A percentile compares a stretch with the other conserved stretches of the same genome.
Conservation (phyloP, 1,284 basidiomycete species). For the Mixia osmundae region DNA sequence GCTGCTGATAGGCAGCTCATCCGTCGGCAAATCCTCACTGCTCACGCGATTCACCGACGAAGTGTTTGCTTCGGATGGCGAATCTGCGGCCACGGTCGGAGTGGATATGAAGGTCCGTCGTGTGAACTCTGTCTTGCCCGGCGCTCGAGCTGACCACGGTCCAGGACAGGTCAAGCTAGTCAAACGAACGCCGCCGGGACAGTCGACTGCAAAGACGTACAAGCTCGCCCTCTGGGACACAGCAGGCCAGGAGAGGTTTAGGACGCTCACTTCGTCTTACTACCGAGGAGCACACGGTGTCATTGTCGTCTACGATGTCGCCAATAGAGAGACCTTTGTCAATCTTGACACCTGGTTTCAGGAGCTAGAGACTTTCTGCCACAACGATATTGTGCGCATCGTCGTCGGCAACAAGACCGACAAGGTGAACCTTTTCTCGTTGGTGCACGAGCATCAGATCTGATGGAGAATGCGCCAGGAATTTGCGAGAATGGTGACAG, state of each 20-base stretch:
- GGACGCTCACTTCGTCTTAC: slow-evolving; percentile 74
- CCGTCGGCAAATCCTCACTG: slow-evolving; percentile 38
- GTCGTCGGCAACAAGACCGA: slow-evolving; percentile 88
- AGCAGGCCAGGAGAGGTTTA: slow-evolving; percentile 67
- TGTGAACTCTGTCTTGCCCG: slow-evolving; percentile 14
- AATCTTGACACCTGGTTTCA: slow-evolving; percentile 43
- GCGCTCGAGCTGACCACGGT: no score
- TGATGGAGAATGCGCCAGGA: no score
- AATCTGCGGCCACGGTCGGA: slow-evolving; percentile 69
- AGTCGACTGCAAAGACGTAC: slow-evolving; percentile 27
- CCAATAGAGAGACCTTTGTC: slow-evolving; percentile 6
- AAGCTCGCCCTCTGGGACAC: slow-evolving; percentile 38
- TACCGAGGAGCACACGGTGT: slow-evolving; percentile 86
- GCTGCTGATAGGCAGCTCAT: slow-evolving; percentile 9
- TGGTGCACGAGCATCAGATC: no score
- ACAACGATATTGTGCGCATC: slow-evolving; percentile 61
- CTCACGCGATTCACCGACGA: slow-evolving; percentile 86
- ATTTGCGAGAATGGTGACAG: no score
- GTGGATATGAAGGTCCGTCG: slow-evolving; percentile 27
- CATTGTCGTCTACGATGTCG: slow-evolving; percentile 34
- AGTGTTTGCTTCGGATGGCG: slow-evolving; percentile 84
- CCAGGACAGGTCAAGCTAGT: slow-evolving; percentile 26
- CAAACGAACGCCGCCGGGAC: no score
- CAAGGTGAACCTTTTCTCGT: no score
- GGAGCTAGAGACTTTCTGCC: slow-evolving; percentile 65